A percentile compares a stretch with the other conserved stretches of the same genome.
Conservation (phyloP, 2,329 filamentous ascomycete genomes). For the Aspergillus hiratsukae region DNA sequence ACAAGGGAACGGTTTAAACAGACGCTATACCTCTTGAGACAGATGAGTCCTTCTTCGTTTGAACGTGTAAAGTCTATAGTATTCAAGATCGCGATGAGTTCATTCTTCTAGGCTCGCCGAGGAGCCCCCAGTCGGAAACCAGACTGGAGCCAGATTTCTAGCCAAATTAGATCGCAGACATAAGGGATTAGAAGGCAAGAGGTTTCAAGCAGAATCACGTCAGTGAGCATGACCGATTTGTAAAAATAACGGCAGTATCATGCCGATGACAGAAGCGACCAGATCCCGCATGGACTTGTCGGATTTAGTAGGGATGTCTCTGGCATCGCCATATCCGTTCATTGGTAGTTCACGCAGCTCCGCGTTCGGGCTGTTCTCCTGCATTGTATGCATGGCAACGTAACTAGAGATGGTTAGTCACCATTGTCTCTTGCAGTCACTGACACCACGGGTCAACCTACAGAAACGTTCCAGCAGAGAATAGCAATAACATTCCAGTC, state of each 20-base stretch:
- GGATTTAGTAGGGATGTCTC: conserved; percentile 29
- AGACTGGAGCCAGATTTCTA: not conserved
- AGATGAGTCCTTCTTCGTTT: not conserved
- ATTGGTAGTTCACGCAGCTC: conserved; percentile 27
- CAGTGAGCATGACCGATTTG: conserved; percentile 46
- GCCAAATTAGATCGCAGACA: not conserved
- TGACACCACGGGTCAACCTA: conserved; percentile 47
- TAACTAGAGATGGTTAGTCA: conserved; percentile 55
- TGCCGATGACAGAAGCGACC: conserved; percentile 44
- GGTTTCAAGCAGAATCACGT: conserved; percentile 7
- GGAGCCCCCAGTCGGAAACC: not conserved
- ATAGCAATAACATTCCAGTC: conserved; percentile 89
- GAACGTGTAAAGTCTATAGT: conserved; percentile 17
- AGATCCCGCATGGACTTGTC: conserved; percentile 44
- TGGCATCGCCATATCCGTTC: conserved; percentile 42
- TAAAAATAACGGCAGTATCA: conserved; percentile 44
- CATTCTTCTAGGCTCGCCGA: not conserved
- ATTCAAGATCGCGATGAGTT: not conserved
- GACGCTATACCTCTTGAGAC: not conserved
- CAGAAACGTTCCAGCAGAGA: conserved; percentile 93
- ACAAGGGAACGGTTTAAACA: not conserved
- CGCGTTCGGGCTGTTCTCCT: conserved; percentile 54
- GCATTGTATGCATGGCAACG: conserved; percentile 98
- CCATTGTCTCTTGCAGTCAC: not conserved
- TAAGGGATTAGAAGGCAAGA: not conserved